phyloP scores from a whole-genome alignment of 805 yeast species.

The Hanseniaspora osmophila region DNA sequence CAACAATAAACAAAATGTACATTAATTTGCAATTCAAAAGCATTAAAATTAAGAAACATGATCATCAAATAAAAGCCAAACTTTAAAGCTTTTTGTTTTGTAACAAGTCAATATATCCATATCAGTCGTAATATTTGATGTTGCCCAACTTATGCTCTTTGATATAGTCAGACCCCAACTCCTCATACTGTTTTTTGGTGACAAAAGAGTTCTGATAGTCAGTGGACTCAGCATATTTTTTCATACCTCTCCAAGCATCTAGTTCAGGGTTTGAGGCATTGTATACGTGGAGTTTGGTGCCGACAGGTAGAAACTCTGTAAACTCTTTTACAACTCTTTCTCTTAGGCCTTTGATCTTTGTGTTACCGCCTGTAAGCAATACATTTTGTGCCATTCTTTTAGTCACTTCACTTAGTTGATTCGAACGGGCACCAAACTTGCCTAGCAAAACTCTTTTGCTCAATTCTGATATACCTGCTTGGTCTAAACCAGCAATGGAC shows the following conservation, averaged over 20 bases:
- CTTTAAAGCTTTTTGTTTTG: too few species aligned
- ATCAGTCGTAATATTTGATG: conserved; percentile 10
- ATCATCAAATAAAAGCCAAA: too few species aligned
- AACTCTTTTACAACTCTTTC: conserved; percentile 60
- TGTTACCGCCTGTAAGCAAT: conserved; percentile 78
- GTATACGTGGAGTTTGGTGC: conserved; percentile 44
- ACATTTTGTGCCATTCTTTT: conserved; percentile 36
- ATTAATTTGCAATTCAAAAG: conserved; percentile 1
- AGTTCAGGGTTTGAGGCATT: conserved; percentile 51
- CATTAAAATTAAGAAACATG: neutral
- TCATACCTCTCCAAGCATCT: conserved; percentile 95
- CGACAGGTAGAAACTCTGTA: conserved; percentile 54
- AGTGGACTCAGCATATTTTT: conserved; percentile 48
- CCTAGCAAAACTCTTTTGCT: conserved; percentile 50
- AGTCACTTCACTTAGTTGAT: conserved; percentile 24
- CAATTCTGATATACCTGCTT: conserved; percentile 81
- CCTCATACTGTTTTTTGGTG: conserved; percentile 65
- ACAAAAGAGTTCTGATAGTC: conserved; percentile 36
- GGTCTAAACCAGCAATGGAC: conserved; percentile 85
- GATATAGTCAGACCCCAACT: conserved; percentile 78
- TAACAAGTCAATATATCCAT: too few species aligned
- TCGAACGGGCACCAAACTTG: conserved; percentile 44
- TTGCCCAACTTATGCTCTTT: conserved; percentile 78
- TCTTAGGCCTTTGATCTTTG: conserved; percentile 48
- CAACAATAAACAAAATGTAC: neutral